phyloP scores from a whole-genome alignment of 2,329 filamentous ascomycete genomes.

The Volutella citrinella region DNA sequence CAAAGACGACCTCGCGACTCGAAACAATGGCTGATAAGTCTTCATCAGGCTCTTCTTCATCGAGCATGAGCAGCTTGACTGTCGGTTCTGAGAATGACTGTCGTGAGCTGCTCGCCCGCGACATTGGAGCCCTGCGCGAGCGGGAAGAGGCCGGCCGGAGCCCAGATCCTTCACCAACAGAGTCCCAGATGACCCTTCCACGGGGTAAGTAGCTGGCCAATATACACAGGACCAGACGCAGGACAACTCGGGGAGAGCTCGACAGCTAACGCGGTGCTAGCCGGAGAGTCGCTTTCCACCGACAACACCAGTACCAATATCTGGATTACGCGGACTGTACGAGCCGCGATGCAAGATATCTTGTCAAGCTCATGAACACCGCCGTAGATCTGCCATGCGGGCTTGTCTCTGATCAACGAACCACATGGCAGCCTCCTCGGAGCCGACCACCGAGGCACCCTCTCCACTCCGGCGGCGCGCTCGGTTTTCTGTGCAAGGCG shows the following conservation, averaged over 20 bases:
- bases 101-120: slow-evolving; percentile 18
- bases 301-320: slow-evolving; percentile 25
- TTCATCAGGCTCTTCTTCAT: neutral
- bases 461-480: too few relatives aligned
- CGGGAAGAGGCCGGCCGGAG: slow-evolving; percentile 15
- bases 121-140: slow-evolving; percentile 24
- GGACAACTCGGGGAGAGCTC: too few relatives aligned
- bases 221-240: too few relatives aligned
- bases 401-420: too few relatives aligned
- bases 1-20: too few relatives aligned
- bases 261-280: too few relatives aligned
- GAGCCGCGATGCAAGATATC: slow-evolving; percentile 25
- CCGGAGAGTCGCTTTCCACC: neutral
- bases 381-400: too few relatives aligned
- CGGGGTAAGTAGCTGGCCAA: slow-evolving; percentile 9
- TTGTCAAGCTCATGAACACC: slow-evolving; percentile 15
- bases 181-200: slow-evolving; percentile 5
- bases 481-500: too few relatives aligned
- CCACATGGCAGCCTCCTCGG: too few relatives aligned
- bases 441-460: too few relatives aligned
- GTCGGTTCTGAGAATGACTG: slow-evolving; percentile 27
- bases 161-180: slow-evolving; percentile 6
- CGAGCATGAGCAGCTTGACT: slow-evolving; percentile 10
- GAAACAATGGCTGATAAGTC: too few relatives aligned
- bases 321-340: slow-evolving; percentile 30